Conservation (phyloP, 73 alveolate species). For the Urostyla sp. region DNA sequence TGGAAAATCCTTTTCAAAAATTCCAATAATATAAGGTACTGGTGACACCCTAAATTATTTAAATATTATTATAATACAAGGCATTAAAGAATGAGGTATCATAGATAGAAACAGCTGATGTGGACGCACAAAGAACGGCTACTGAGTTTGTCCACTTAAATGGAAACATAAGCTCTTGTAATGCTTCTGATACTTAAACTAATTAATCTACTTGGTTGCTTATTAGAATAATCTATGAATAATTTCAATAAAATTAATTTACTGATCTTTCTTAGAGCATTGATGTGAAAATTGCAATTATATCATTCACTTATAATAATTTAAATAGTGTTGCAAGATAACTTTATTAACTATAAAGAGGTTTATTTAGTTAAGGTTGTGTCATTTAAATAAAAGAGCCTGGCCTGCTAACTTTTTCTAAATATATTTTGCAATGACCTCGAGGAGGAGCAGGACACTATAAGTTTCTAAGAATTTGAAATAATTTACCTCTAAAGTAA, state of each 20-base stretch:
- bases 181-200: not conserved
- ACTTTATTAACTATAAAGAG: constrained; percentile 10
- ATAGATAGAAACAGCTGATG: not conserved
- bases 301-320: not conserved
- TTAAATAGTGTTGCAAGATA: constrained; percentile 23
- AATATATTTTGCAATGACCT: constrained; percentile 17
- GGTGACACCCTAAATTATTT: constrained; percentile 1
- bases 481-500: constrained; percentile 22
- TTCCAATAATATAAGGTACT: constrained; percentile 26
- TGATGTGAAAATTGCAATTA: constrained; percentile 28
- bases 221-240: constrained; percentile 5
- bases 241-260: not conserved
- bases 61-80: not conserved
- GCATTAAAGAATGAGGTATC: no score
- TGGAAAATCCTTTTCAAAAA: constrained; percentile 17
- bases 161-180: constrained; percentile 25
- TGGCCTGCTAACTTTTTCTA: constrained; percentile 2
- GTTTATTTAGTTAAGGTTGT: constrained; percentile 35
- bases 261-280: constrained; percentile 48
- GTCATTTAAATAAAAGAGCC: constrained; percentile 8
- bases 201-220: constrained; percentile 1
- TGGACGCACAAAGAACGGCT: not conserved
- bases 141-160: constrained; percentile 21
- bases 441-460: constrained; percentile 62
- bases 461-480: not conserved